Evolutionary conservation across 371 early-diverging fungal species (phyloP).

Genomic region (Paraphysoderma sedebokerense): DNA sequence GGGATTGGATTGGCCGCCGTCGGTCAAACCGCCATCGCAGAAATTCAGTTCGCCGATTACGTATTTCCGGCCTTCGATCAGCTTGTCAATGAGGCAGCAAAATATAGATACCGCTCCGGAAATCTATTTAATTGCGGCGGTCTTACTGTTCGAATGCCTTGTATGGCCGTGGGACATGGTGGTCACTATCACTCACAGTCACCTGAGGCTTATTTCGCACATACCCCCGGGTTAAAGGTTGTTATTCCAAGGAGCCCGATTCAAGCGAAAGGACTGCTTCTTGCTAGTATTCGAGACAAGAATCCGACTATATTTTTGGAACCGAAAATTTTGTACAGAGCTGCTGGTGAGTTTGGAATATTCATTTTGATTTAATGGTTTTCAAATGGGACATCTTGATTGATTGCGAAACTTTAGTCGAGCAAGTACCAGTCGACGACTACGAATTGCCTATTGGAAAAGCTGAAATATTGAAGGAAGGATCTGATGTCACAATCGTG

Average conservation of each 20-base stretch:
- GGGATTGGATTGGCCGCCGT: constrained; percentile 93
- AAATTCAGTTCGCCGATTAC: constrained; percentile 97
- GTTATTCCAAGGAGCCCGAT: constrained; percentile 88
- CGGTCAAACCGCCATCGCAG: constrained; percentile 94
- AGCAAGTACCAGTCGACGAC: constrained; percentile 87
- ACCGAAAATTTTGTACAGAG: constrained; percentile 90
- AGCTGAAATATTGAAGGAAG: constrained; percentile 80
- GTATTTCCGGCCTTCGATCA: constrained; percentile 97
- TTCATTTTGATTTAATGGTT: neutral
- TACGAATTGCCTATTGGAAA: constrained; percentile 82
- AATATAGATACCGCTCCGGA: constrained; percentile 91
- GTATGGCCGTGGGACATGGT: constrained; percentile 94
- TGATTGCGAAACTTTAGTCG: constrained; percentile 32
- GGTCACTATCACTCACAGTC: constrained; percentile 92
- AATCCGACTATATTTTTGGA: constrained; percentile 94
- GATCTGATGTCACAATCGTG: constrained; percentile 79
- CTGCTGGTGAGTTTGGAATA: constrained; percentile 40
- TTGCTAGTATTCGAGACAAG: constrained; percentile 79
- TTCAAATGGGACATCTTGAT: constrained; percentile 1
- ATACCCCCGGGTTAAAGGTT: constrained; percentile 87
- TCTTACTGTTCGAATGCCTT: constrained; percentile 80
- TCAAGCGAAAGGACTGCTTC: constrained; percentile 89
- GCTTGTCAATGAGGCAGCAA: constrained; percentile 96
- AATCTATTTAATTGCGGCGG: constrained; percentile 82
- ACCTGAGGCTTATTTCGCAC: constrained; percentile 92